Conservation (phyloP, 306 rosid species). For the Cicer chorassanicum region DNA sequence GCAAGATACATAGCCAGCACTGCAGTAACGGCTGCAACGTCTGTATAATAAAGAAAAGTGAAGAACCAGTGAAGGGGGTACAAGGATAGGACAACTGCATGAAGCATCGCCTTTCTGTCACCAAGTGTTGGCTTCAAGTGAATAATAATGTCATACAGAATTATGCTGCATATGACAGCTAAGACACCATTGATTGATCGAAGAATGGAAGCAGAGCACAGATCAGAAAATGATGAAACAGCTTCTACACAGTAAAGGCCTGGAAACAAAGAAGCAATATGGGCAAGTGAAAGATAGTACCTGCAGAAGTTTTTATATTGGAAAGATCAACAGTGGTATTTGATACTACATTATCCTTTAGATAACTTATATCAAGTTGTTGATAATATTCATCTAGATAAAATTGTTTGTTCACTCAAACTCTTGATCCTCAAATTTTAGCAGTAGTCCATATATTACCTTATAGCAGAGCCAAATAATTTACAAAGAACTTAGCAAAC, state of each 20-base stretch:
- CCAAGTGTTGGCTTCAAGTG: constrained; percentile 77
- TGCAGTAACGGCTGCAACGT: constrained; percentile 79
- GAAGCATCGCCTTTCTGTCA: constrained; percentile 64
- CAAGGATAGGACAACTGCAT: constrained; percentile 68
- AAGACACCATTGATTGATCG: constrained; percentile 76
- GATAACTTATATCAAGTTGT: constrained; percentile 4
- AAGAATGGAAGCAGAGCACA: constrained; percentile 68
- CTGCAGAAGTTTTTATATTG: constrained; percentile 61
- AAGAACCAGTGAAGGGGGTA: constrained; percentile 96
- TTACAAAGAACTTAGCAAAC: background rate
- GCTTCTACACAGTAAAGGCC: constrained; percentile 52
- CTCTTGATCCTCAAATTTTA: constrained; percentile 16
- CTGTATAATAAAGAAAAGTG: constrained; percentile 88
- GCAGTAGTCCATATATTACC: constrained; percentile 1
- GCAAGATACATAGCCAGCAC: constrained; percentile 86
- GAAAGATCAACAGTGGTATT: constrained; percentile 47
- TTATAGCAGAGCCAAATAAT: constrained; percentile 3
- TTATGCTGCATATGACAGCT: constrained; percentile 68
- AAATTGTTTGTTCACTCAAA: constrained; percentile 23
- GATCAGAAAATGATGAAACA: constrained; percentile 63
- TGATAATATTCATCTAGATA: background rate
- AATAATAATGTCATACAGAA: constrained; percentile 66
- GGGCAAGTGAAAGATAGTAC: constrained; percentile 95
- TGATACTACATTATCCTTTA: constrained; percentile 2
- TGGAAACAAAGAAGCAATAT: constrained; percentile 90